Evolutionary conservation across 23 red algal genomes (phyloP).

Genomic region (Cyanidium caldarium): DNA sequence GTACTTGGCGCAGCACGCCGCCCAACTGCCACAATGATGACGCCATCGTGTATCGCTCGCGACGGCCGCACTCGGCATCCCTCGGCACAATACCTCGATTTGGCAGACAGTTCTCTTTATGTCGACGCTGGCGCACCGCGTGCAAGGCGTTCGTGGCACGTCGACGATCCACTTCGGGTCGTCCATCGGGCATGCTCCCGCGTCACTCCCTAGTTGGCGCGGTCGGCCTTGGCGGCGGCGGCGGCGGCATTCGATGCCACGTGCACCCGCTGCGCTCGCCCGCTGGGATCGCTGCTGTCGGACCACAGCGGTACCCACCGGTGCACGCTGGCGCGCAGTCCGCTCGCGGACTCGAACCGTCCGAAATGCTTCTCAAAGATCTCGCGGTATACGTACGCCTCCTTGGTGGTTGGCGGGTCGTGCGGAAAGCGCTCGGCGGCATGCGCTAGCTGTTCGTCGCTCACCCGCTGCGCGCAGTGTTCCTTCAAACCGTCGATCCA

Average conservation of each 20-base stretch:
- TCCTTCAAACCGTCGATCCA: constrained; percentile 93
- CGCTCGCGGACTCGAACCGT: constrained; percentile 26
- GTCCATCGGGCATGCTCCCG: too few species aligned
- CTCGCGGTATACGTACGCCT: constrained; percentile 73
- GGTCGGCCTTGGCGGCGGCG: background rate
- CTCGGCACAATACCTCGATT: too few species aligned
- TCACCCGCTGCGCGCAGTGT: constrained; percentile 37
- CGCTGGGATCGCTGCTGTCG: constrained; percentile 64
- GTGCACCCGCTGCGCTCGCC: constrained; percentile 81
- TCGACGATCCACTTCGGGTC: too few species aligned
- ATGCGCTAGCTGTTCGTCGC: constrained; percentile 42
- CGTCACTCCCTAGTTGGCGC: too few species aligned
- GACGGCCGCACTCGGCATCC: too few species aligned
- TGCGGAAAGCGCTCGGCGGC: constrained; percentile 27
- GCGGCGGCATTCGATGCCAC: background rate
- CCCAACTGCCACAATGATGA: too few species aligned
- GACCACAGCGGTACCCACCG: constrained; percentile 86
- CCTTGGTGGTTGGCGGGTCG: constrained; percentile 75
- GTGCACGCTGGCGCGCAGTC: constrained; percentile 60
- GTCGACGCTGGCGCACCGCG: too few species aligned
- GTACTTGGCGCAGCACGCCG: too few species aligned
- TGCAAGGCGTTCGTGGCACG: too few species aligned
- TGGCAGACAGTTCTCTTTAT: too few species aligned
- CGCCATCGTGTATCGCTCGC: too few species aligned
- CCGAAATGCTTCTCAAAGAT: constrained; percentile 86